Evolutionary conservation across 2,329 filamentous ascomycete genomes (phyloP), one percentile per base, ranked within the genome.

Genomic region (Fusarium nygamai): DNA sequence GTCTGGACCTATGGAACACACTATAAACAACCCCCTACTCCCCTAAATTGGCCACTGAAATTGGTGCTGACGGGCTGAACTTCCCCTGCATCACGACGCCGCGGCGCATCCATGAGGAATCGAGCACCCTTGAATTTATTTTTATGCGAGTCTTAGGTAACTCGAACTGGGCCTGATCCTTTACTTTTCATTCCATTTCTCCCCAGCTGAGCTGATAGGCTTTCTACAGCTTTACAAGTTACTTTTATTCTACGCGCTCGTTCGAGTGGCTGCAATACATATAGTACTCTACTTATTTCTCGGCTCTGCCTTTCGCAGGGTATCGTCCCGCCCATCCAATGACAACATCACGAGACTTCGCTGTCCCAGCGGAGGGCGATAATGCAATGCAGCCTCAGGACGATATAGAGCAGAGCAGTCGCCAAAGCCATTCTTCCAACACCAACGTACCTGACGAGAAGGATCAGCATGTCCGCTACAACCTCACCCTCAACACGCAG

Each of bases 401-500:
- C 36, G 51, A 71, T n/a, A 64, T 69, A 61, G 67, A 75, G 36
- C 43, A 68, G 27, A 51, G 63, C 9, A 57, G 64, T 58, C 75
- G 73, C 46, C 72, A 56, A 61, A 78, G 76, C 65, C 66, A 73
- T 48, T 78, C 75, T 20, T 76, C 73, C 44, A 69, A 78, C 27
- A 76, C 75, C 43, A 77, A 74, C 33, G 54, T 61, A 54, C 76
- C 76, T 38, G 63, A 69, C 46, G 75, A 78, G 58, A 51, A 57
- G 50, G 51, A 51, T 38, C 76, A 65, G 24, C 79, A 76, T 73
- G 79, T 80, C 36, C 77, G 72, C 57, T 80, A 81, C 51, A 73
- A 78, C 53, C 74, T 80, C 61, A 76, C 65, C 13, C 53, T 81
- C 69, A 75, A 80, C 41, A 79, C 79, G 10, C 62, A 79, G 29